phyloP scores from a whole-genome alignment of 2,329 filamentous ascomycete genomes.

The Trichoderma sp. region DNA sequence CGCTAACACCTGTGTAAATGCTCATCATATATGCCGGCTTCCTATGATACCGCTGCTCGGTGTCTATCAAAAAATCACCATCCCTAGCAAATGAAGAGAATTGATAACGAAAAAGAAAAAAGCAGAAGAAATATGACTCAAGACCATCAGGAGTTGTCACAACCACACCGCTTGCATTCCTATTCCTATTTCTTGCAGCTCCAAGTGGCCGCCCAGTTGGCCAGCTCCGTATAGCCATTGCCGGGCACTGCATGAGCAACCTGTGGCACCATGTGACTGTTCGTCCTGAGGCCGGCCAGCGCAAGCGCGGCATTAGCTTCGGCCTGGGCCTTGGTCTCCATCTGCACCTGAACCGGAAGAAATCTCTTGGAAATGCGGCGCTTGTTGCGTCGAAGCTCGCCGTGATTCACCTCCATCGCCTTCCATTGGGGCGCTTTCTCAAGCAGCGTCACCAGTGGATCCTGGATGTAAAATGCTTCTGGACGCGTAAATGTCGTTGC shows the following conservation, averaged over 20 bases:
- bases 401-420: slow-evolving; percentile 21
- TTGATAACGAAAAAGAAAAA: not conserved
- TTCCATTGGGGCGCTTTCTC: slow-evolving; percentile 26
- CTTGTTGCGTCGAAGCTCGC: not conserved
- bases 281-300: slow-evolving; percentile 29
- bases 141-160: not conserved
- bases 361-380: not conserved
- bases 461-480: slow-evolving; percentile 30
- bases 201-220: slow-evolving; percentile 11
- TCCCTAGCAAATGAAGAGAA: not conserved
- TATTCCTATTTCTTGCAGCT: slow-evolving; percentile 16
- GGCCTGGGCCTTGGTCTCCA: slow-evolving; percentile 25
- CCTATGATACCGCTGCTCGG: not conserved
- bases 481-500: slow-evolving; percentile 24
- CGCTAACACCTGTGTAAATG: slow-evolving; percentile 21
- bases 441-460: slow-evolving; percentile 28
- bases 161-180: not conserved
- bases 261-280: slow-evolving; percentile 24
- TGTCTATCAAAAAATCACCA: not conserved
- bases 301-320: slow-evolving; percentile 28
- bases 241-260: slow-evolving; percentile 1
- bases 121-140: not conserved
- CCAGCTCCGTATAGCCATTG: not conserved
- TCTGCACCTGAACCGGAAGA: not conserved
- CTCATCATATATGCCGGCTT: slow-evolving; percentile 17